Evolutionary conservation across 2,329 filamentous ascomycete species (phyloP).

Genomic region (Fusarium sulawesiense): DNA sequence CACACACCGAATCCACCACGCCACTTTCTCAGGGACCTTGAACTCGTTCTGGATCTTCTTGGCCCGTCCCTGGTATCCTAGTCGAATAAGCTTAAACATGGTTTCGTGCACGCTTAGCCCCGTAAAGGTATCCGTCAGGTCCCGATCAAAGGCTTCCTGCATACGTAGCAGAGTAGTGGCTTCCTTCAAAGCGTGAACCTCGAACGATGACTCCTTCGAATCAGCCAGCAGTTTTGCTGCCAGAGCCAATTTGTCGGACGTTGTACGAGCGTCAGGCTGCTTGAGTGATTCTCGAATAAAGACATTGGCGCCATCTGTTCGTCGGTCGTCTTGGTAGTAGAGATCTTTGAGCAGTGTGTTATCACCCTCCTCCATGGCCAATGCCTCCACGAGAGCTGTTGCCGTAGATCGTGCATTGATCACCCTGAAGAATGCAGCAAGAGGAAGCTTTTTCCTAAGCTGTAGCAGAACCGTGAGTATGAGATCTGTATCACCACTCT

Average conservation of each 20-base stretch:
- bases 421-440: constrained; percentile 91
- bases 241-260: constrained; percentile 87
- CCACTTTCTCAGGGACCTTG: constrained; percentile 89
- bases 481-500: constrained; percentile 93
- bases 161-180: constrained; percentile 82
- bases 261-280: constrained; percentile 75
- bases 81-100: constrained; percentile 84
- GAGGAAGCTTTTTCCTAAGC: constrained; percentile 87
- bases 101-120: constrained; percentile 93
- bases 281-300: constrained; percentile 85
- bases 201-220: constrained; percentile 80
- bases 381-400: constrained; percentile 88
- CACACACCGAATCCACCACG: constrained; percentile 80
- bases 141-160: constrained; percentile 87
- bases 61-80: constrained; percentile 85
- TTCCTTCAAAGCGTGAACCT: constrained; percentile 82
- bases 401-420: constrained; percentile 89
- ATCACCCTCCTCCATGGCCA: constrained; percentile 75
- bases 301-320: constrained; percentile 87
- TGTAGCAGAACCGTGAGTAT: constrained; percentile 90
- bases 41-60: constrained; percentile 92
- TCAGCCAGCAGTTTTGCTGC: constrained; percentile 86
- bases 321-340: constrained; percentile 96
- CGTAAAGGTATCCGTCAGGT: constrained; percentile 80
- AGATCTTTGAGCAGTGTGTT: constrained; percentile 91